Evolutionary conservation across 2,329 filamentous ascomycete species (phyloP).

Genomic region (Talaromyces funiculosus): DNA sequence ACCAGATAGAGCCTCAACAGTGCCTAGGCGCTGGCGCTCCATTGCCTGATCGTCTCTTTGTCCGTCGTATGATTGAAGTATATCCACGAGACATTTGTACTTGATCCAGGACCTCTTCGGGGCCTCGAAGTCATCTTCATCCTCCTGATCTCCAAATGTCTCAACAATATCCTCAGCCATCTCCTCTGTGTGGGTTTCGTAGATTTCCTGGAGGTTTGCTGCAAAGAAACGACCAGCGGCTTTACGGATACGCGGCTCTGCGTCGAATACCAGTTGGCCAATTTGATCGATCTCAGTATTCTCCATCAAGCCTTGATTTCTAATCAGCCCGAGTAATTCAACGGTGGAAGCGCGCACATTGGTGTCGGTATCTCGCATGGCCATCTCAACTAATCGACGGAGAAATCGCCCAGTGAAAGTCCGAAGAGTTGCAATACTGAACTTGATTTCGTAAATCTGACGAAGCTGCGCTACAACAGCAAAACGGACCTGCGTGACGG

Average conservation of each 20-base stretch:
- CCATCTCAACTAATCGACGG: constrained; percentile 84
- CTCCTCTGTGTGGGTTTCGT: constrained; percentile 73
- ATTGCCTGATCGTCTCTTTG: constrained; percentile 43
- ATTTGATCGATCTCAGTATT: constrained; percentile 86
- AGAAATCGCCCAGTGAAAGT: constrained; percentile 93
- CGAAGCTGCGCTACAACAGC: constrained; percentile 81
- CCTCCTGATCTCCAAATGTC: constrained; percentile 65
- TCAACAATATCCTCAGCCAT: constrained; percentile 77
- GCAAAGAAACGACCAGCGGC: constrained; percentile 87
- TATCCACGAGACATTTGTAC: constrained; percentile 83
- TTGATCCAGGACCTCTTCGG: constrained; percentile 82
- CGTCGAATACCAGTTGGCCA: constrained; percentile 82
- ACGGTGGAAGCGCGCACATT: constrained; percentile 75
- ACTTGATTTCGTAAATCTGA: constrained; percentile 71
- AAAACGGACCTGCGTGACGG: constrained; percentile 65
- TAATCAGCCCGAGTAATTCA: constrained; percentile 72
- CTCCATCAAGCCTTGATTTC: constrained; percentile 79
- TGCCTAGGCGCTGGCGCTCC: constrained; percentile 19
- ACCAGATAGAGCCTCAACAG: constrained; percentile 49
- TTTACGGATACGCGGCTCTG: constrained; percentile 76
- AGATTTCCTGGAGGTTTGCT: constrained; percentile 75
- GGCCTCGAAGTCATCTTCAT: constrained; percentile 65
- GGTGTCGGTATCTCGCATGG: constrained; percentile 74
- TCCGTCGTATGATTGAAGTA: constrained; percentile 72
- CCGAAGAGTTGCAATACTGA: constrained; percentile 69